Percentiles rank a stretch among this genome's conserved stretches.
Evolutionary conservation across 108 stramenopile species (phyloP).

Genomic region (Licmophora abbreviata): DNA sequence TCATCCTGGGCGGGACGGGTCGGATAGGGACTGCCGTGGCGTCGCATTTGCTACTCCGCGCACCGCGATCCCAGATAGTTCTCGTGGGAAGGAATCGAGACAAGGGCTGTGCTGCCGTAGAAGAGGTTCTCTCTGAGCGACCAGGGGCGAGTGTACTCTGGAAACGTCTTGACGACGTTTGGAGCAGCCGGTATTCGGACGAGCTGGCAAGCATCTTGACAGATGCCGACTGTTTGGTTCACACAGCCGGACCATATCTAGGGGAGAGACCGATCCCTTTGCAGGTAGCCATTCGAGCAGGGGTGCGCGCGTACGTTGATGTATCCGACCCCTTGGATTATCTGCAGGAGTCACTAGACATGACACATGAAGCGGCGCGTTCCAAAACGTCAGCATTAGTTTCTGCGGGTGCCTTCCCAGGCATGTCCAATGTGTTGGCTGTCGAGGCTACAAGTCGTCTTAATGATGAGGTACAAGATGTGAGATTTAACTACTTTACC

Average conservation of each 20-base stretch:
- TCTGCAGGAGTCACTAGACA: constrained; percentile 21
- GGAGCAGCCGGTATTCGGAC: constrained; percentile 9
- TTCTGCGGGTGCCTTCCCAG: constrained; percentile 59
- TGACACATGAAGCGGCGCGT: constrained; percentile 9
- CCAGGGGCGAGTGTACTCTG: neutral
- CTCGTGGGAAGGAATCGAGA: constrained; percentile 24
- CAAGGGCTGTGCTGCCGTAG: constrained; percentile 11
- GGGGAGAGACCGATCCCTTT: constrained; percentile 21
- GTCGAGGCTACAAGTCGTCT: constrained; percentile 28
- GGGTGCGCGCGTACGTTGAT: constrained; percentile 37
- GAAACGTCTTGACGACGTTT: constrained; percentile 11
- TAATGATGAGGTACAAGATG: constrained; percentile 19
- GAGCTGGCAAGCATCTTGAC: constrained; percentile 3
- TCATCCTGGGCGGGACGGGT: constrained; percentile 36
- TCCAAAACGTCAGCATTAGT: constrained; percentile 25
- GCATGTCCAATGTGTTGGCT: constrained; percentile 52
- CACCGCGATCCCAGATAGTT: constrained; percentile 17
- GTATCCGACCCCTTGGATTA: constrained; percentile 45
- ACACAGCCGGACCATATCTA: constrained; percentile 49
- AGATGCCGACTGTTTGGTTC: constrained; percentile 32
- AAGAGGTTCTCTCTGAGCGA: constrained; percentile 16
- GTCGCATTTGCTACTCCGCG: constrained; percentile 21
- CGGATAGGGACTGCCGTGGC: constrained; percentile 46
- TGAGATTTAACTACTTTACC: constrained; percentile 58
- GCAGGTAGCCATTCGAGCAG: constrained; percentile 8